Conservation (phyloP, 139 green algal genomes). For the Penium margaritaceum region DNA sequence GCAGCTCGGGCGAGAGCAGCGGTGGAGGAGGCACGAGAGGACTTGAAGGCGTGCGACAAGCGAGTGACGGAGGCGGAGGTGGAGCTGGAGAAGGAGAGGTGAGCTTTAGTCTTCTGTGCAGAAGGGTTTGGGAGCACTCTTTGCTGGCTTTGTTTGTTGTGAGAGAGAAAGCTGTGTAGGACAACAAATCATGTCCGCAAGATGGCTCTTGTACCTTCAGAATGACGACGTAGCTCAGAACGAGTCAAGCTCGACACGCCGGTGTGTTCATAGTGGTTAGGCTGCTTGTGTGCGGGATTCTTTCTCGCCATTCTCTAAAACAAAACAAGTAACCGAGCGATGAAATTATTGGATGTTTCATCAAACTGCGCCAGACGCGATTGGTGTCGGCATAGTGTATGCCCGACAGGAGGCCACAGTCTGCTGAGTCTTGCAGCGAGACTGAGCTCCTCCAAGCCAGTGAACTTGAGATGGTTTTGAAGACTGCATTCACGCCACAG, state of each 20-base stretch:
- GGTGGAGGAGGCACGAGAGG: conserved; percentile 49
- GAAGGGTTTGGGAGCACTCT: neutral
- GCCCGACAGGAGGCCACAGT: no score
- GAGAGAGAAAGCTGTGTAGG: neutral
- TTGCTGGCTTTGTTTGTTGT: neutral
- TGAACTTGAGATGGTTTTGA: no score
- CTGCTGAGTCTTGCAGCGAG: no score
- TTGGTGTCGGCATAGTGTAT: no score
- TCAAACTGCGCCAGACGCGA: no score
- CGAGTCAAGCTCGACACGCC: neutral
- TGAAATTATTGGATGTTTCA: no score
- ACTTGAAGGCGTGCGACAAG: conserved; percentile 53
- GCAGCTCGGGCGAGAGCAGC: conserved; percentile 42
- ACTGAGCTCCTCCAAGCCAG: no score
- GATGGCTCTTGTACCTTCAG: neutral
- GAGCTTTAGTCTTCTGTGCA: neutral
- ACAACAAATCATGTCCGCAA: neutral
- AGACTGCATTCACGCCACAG: no score
- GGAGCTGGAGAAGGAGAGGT: conserved; percentile 36
- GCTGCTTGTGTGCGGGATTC: no score
- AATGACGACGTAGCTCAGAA: neutral
- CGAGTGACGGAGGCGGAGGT: conserved; percentile 1
- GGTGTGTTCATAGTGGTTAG: no score
- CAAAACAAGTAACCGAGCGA: no score
- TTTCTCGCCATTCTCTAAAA: no score